phyloP scores from a whole-genome alignment of 2,329 filamentous ascomycete species.

The Cadophora sp. region DNA sequence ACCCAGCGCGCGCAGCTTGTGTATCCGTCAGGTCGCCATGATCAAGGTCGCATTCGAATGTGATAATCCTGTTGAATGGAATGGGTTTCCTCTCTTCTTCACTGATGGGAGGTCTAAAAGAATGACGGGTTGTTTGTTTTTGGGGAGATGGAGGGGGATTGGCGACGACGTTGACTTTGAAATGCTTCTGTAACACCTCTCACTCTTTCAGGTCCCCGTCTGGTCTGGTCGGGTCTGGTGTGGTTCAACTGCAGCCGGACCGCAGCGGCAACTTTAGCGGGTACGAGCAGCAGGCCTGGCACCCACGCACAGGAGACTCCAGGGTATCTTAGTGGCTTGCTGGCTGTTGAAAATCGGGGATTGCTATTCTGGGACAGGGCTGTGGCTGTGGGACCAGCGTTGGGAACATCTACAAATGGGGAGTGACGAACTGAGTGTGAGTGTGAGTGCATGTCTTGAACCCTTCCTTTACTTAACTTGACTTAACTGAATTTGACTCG shows the following conservation, averaged over 20 bases:
- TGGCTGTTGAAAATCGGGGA: background rate
- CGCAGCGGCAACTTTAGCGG: constrained; percentile 1
- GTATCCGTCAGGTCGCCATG: constrained; percentile 16
- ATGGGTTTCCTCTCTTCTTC: background rate
- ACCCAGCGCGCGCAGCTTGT: constrained; percentile 5
- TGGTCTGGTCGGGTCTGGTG: background rate
- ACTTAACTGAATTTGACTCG: background rate
- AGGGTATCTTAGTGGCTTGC: background rate
- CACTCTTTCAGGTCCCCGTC: background rate
- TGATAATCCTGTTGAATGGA: background rate
- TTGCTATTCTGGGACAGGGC: constrained; percentile 7
- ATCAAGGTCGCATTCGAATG: constrained; percentile 15
- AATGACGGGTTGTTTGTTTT: constrained; percentile 6
- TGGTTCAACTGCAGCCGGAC: constrained; percentile 14
- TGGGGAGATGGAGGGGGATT: constrained; percentile 9
- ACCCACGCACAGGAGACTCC: background rate
- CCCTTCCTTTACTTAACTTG: background rate
- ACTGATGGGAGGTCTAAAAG: background rate
- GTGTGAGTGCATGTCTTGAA: background rate
- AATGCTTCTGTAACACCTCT: constrained; percentile 23
- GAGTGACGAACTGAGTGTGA: background rate
- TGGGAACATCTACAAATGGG: background rate
- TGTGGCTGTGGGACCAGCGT: background rate
- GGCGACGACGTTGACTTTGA: constrained; percentile 16
- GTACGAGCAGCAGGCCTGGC: background rate